A percentile compares a stretch with the other conserved stretches of the same genome.
Evolutionary conservation across 768 basidiomycete species (phyloP).

Genomic region (Mrakia gelida): DNA sequence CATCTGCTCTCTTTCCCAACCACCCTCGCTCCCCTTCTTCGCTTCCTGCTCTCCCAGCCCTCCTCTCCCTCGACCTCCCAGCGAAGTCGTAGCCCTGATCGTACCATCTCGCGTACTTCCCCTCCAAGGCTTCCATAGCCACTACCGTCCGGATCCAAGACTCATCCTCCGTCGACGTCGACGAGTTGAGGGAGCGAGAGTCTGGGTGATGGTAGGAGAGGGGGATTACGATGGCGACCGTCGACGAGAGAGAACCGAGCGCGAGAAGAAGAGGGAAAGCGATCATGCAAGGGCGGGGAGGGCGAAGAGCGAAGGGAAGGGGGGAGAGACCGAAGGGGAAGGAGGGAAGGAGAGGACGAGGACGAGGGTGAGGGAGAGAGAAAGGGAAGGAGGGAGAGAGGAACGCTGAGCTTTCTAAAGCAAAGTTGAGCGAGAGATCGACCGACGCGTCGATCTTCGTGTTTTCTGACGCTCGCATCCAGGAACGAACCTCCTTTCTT

Average conservation of each 20-base stretch:
- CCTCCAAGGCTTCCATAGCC: neutral
- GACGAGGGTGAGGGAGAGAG: neutral
- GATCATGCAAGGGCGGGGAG: neutral
- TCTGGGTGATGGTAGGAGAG: constrained; percentile 7
- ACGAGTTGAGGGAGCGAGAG: neutral
- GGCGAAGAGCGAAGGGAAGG: neutral
- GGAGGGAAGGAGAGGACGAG: neutral
- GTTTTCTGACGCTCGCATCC: no score
- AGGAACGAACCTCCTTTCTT: no score
- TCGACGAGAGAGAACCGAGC: neutral
- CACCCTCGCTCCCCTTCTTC: neutral
- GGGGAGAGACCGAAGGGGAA: neutral
- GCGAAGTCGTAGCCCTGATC: constrained; percentile 24
- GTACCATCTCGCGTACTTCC: constrained; percentile 15
- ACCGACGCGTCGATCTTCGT: no score
- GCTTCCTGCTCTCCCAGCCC: neutral
- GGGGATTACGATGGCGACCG: neutral
- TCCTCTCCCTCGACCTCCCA: neutral
- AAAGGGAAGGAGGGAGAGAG: neutral
- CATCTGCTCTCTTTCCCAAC: constrained; percentile 10
- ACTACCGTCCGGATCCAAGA: constrained; percentile 22
- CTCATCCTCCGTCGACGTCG: neutral
- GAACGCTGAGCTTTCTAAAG: no score
- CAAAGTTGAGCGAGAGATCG: no score
- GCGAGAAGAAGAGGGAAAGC: constrained; percentile 15